A percentile compares a stretch with the other conserved stretches of the same genome.
Conservation (phyloP, 495 filamentous ascomycete species). For the Trichoderma orchidacearum region DNA sequence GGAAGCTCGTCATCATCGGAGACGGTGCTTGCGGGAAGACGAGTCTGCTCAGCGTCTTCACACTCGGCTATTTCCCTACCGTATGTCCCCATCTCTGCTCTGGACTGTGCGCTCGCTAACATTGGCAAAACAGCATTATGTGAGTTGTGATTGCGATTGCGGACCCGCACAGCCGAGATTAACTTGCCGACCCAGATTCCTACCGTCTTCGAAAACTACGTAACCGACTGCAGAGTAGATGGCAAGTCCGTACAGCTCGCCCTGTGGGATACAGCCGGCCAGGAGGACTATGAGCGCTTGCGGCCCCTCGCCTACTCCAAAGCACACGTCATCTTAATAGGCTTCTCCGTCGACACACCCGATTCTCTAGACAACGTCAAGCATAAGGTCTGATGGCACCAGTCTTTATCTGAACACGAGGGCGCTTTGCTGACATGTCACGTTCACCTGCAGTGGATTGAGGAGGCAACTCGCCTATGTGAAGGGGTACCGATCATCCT, state of each 20-base stretch:
- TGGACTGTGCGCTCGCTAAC: conserved; percentile 5
- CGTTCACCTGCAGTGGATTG: conserved; percentile 61
- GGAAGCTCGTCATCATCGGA: conserved; percentile 98
- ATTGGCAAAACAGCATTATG: conserved; percentile 48
- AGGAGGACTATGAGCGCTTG: conserved; percentile 95
- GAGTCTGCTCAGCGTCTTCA: conserved; percentile 94
- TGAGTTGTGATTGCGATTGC: conserved; percentile 26
- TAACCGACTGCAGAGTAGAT: conserved; percentile 96
- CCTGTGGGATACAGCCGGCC: conserved; percentile 98
- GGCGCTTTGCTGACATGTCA: background rate
- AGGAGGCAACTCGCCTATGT: conserved; percentile 90
- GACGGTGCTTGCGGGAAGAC: conserved; percentile 99
- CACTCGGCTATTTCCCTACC: conserved; percentile 93
- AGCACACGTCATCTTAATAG: conserved; percentile 94
- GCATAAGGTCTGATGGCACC: conserved; percentile 56
- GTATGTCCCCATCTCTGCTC: conserved; percentile 40
- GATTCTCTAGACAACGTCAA: conserved; percentile 98
- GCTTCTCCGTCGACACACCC: conserved; percentile 87
- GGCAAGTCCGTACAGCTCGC: conserved; percentile 96
- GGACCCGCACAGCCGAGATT: conserved; percentile 1
- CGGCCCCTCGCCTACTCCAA: conserved; percentile 93
- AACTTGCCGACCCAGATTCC: conserved; percentile 53
- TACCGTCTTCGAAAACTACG: conserved; percentile 99
- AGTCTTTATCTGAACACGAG: background rate
- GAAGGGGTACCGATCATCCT: conserved; percentile 90